Base-by-base conservation (phyloP, 208 protist genomes). In the Leishmania tropica region DNA sequence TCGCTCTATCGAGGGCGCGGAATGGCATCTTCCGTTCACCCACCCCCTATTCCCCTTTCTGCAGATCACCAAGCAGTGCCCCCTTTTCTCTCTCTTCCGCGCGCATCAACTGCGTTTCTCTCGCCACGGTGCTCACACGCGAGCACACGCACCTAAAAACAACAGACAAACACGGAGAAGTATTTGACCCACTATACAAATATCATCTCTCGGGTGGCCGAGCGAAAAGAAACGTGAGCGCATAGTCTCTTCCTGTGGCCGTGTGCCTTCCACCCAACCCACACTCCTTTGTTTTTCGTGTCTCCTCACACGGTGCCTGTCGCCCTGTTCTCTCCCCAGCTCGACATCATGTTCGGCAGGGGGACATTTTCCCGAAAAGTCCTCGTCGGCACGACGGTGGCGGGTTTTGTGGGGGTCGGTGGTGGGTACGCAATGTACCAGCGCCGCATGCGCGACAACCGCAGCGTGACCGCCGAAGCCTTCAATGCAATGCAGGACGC, bases 401-500 rank as follows among this genome's bases (percentile, higher is more conserved):
- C 80, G 17, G 90, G 81, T 15, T 65, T 81, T 35, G 85, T 89
- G 21, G 91, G 85, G 19, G 42, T 87, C 0, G 94, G 86, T 62
- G 90, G 89, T 17, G 93, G 87, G 37, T 95, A 95, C 73, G 81
- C 87, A 3, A 90, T 90, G 73, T 97, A 96, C 81, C 87, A 96
- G 78, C 90, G 91, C 70, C 89, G 95, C 28, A 78, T 97, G 28
- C 78, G 85, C 13, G 91, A 96, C n/a, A 97, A 97, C 87, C 78
- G 83, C 42, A 93, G 90, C 78, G 89, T 94, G 42, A 89, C 89
- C 0, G 93, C 95, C 5, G 92, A 96, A 68, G 78, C 85, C 28
- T 97, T 94, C 81, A 96, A 97, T 79, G 93, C 90, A 0, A 67
- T 78, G 47, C 95, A 97, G 85, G 89, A 95, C 75, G 70, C 85